Evolutionary conservation across 2,329 filamentous ascomycete species (phyloP).

Genomic region (Pestalotiopsis sp.): DNA sequence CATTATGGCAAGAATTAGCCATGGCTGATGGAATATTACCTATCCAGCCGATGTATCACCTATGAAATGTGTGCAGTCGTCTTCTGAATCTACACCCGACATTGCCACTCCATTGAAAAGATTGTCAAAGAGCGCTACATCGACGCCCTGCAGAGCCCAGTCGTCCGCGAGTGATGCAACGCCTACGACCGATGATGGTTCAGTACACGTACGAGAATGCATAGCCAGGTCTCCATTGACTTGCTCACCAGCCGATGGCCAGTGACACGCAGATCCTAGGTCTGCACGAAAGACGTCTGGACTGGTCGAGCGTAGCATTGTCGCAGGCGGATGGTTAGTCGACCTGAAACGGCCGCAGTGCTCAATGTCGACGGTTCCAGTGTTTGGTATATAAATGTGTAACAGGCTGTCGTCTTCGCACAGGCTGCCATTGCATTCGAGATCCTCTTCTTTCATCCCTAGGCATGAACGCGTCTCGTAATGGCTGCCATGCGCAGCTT

Average conservation of each 20-base stretch:
- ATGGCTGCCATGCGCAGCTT: constrained; percentile 23
- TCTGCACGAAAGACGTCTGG: neutral
- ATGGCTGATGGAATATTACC: too few species aligned
- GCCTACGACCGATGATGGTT: neutral
- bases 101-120: neutral
- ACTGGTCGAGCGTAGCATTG: neutral
- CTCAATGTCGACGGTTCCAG: constrained; percentile 37
- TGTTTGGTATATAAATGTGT: constrained; percentile 43
- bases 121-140: neutral
- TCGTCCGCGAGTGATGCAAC: neutral
- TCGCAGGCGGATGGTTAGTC: neutral
- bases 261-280: neutral
- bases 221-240: neutral
- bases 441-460: neutral
- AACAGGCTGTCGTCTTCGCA: constrained; percentile 26
- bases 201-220: neutral
- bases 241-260: neutral
- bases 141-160: neutral
- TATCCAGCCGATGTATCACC: neutral
- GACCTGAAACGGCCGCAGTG: neutral
- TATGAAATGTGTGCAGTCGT: neutral
- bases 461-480: neutral
- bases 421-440: neutral
- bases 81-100: neutral
- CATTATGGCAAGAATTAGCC: too few species aligned